Evolutionary conservation across 345 rosid genomes (phyloP).

Genomic region (Dovyalis caffra): DNA sequence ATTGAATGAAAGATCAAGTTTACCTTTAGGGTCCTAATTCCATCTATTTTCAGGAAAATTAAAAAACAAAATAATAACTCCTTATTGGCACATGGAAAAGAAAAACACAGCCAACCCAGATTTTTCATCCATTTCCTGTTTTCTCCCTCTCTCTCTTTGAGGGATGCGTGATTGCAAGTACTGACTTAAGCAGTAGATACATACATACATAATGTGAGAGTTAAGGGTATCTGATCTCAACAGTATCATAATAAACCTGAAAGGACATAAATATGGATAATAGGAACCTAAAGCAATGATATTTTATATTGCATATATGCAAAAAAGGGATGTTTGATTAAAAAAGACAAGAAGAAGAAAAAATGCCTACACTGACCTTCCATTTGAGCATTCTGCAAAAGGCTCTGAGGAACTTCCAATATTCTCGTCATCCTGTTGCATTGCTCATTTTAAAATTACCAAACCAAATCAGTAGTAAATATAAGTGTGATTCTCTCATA

Average conservation of each 20-base stretch:
- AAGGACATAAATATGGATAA: background rate
- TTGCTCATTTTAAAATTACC: background rate
- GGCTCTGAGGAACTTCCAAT: slow-evolving; percentile 15
- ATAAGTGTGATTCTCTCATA: background rate
- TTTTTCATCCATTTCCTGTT: background rate
- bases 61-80: background rate
- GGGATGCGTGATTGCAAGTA: background rate
- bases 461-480: background rate
- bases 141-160: background rate
- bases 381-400: slow-evolving; percentile 17
- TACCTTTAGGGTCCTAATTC: background rate
- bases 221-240: background rate
- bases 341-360: background rate
- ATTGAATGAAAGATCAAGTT: background rate
- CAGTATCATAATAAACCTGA: background rate
- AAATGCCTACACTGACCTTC: slow-evolving; percentile 18
- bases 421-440: slow-evolving; percentile 25
- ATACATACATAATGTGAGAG: background rate
- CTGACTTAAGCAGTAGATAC: background rate
- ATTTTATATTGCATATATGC: too few relatives aligned
- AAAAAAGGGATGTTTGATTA: background rate
- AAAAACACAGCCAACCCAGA: background rate
- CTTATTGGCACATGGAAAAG: background rate
- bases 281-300: background rate
- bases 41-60: background rate